Percentiles rank a stretch among this genome's conserved stretches.
These are phyloP conservation scores for Penicillium daleae DNA, from an alignment of 495 filamentous ascomycete species.

Conservation along the genomic window DNA sequence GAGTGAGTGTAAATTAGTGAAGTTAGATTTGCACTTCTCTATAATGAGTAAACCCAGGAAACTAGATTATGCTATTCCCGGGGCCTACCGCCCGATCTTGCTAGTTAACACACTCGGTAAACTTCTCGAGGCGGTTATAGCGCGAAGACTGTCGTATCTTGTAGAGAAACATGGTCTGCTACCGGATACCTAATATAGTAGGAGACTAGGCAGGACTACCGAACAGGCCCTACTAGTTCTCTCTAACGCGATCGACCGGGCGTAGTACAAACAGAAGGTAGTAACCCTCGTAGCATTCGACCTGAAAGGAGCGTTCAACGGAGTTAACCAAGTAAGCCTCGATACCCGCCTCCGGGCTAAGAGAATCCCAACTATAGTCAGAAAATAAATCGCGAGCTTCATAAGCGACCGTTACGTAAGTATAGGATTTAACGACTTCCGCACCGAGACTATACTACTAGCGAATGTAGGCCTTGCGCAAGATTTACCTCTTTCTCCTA, in stretches of 20 bases:
- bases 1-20: too few relatives aligned
- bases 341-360: constrained; percentile 21
- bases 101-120: constrained; percentile 36
- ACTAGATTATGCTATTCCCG: constrained; percentile 26
- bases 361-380: constrained; percentile 21
- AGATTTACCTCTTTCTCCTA: constrained; percentile 31
- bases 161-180: constrained; percentile 30
- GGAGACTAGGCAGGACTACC: constrained; percentile 26
- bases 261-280: constrained; percentile 24
- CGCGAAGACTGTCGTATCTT: constrained; percentile 21
- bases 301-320: constrained; percentile 37
- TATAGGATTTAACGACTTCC: constrained; percentile 34
- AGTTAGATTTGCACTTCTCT: too few relatives aligned
- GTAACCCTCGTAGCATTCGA: constrained; percentile 31
- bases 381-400: constrained; percentile 33
- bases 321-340: constrained; percentile 31
- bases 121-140: constrained; percentile 32
- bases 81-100: constrained; percentile 33
- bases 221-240: constrained; percentile 35
- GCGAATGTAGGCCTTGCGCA: constrained; percentile 21
- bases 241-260: constrained; percentile 29
- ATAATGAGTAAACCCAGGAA: constrained; percentile 35
- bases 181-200: constrained; percentile 30
- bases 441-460: neutral
- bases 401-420: constrained; percentile 26